These are phyloP conservation scores for Rhizoclosmatium sp. DNA, from an alignment of 192 early-diverging fungal genomes.

Conservation along the genomic window DNA sequence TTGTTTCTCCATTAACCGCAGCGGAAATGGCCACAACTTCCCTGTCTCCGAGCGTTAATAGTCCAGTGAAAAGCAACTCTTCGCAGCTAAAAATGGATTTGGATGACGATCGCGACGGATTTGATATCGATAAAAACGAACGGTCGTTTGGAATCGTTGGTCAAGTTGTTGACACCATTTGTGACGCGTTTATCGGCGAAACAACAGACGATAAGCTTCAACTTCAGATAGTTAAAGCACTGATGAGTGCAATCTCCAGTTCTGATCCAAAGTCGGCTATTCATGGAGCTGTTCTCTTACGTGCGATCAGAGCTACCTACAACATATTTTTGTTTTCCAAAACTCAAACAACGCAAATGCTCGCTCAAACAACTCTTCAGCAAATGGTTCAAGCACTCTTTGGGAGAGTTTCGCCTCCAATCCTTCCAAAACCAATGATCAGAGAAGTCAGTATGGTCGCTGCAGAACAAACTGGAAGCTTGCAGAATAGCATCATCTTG, in stretches of 20 bases:
- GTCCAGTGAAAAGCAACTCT: neutral
- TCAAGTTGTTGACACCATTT: constrained; percentile 77
- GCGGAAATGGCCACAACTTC: neutral
- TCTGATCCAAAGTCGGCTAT: constrained; percentile 63
- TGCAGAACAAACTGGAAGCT: constrained; percentile 1
- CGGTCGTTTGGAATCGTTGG: constrained; percentile 59
- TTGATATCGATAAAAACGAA: constrained; percentile 35
- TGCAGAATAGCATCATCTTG: constrained; percentile 8
- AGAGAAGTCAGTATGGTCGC: constrained; percentile 7
- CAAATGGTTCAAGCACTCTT: constrained; percentile 90
- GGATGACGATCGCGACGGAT: constrained; percentile 28
- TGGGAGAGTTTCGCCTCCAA: constrained; percentile 52
- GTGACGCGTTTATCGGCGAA: constrained; percentile 74
- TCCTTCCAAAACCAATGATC: neutral
- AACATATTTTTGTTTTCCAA: constrained; percentile 88
- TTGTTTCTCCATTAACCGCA: neutral
- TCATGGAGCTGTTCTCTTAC: constrained; percentile 77
- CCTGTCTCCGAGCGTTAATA: neutral
- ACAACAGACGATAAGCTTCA: constrained; percentile 86
- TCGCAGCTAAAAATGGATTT: constrained; percentile 53
- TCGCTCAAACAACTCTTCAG: constrained; percentile 86
- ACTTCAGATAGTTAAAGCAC: constrained; percentile 90
- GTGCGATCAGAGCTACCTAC: constrained; percentile 83
- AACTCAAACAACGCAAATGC: constrained; percentile 76
- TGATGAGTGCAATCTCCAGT: constrained; percentile 82